Evolutionary conservation across 2,329 filamentous ascomycete genomes (phyloP), one percentile per base, ranked within the genome.

Genomic region (Fusarium sp.): DNA sequence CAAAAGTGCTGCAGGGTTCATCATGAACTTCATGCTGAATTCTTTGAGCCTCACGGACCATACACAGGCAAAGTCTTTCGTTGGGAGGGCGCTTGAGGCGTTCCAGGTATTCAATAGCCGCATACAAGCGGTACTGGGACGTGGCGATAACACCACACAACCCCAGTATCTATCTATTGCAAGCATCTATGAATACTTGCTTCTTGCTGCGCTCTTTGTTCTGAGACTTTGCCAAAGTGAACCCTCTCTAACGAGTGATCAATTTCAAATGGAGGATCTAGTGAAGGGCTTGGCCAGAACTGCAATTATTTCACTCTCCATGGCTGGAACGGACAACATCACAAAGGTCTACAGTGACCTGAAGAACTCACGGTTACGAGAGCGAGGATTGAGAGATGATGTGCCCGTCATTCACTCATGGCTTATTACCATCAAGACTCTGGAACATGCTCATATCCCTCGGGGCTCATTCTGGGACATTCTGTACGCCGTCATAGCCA

Each of bases 401-500:
- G 79, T 83, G n/a, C 79, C 82, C 20, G 71, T 79, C 5, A 75
- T 87, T 14, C 85, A 90, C 63, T 86, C 87, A 15, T 93, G 91
- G 91, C 86, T 90, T 6, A 82, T 89, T 28, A 69, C 90, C 9
- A 89, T 91, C 76, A 87, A 87, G 54, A 81, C 87, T 1, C 78
- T 92, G 9, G 85, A 87, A 35, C 81, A 83, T 39, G 85, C 86
- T 18, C 80, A 80, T 13, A 87, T 91, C 47, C 86, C 86, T 5
- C 84, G 86, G 57, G 82, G 83, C 28, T 86, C 86, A 2, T 92
- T 93, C 74, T 92, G 90, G 91, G 89, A 91, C 62, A 72, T 91
- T 38, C 77, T 85, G 4, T 87, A 89, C 66, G 75, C 83, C 11
- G 79, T 82, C 17, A 80, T 90, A 66, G 76, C 84, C 7, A 76